phyloP scores from a whole-genome alignment of 2,329 filamentous ascomycete species.

The Colletotrichum sidae region DNA sequence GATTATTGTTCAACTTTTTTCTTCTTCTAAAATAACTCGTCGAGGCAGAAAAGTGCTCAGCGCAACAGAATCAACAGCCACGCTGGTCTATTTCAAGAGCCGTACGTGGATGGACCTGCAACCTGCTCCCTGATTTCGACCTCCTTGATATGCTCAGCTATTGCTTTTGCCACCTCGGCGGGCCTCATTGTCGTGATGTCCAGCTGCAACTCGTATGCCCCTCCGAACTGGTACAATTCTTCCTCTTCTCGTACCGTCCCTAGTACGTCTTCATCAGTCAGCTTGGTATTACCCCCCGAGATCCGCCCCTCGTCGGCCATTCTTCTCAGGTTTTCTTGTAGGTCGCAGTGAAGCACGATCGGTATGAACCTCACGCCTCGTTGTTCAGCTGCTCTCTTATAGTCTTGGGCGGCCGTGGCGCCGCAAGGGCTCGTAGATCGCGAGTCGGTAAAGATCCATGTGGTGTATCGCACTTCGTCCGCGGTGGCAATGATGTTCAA shows the following conservation, averaged over 20 bases:
- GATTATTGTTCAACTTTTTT: too few species aligned
- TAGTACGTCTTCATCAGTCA: constrained; percentile 40
- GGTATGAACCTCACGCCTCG: constrained; percentile 42
- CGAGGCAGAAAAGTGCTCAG: too few species aligned
- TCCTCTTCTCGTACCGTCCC: constrained; percentile 39
- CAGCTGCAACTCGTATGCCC: constrained; percentile 39
- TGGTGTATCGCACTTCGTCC: constrained; percentile 16
- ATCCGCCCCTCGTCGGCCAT: constrained; percentile 27
- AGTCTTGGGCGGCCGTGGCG: constrained; percentile 36
- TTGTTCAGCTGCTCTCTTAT: constrained; percentile 39
- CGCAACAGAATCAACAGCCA: too few species aligned
- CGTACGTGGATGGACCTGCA: too few species aligned
- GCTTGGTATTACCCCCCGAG: constrained; percentile 36
- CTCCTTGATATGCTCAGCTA: too few species aligned
- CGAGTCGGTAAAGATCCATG: constrained; percentile 44
- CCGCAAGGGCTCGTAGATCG: constrained; percentile 29
- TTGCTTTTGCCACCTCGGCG: too few species aligned
- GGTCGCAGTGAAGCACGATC: constrained; percentile 42
- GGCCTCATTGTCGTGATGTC: constrained; percentile 38
- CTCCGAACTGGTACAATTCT: constrained; percentile 41
- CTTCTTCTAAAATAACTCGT: too few species aligned
- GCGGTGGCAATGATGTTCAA: constrained; percentile 31
- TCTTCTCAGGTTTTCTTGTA: constrained; percentile 43
- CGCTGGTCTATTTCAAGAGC: too few species aligned
- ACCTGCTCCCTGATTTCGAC: too few species aligned